phyloP scores from a whole-genome alignment of 805 yeast species.

The Schizosaccharomyces japonicus region DNA sequence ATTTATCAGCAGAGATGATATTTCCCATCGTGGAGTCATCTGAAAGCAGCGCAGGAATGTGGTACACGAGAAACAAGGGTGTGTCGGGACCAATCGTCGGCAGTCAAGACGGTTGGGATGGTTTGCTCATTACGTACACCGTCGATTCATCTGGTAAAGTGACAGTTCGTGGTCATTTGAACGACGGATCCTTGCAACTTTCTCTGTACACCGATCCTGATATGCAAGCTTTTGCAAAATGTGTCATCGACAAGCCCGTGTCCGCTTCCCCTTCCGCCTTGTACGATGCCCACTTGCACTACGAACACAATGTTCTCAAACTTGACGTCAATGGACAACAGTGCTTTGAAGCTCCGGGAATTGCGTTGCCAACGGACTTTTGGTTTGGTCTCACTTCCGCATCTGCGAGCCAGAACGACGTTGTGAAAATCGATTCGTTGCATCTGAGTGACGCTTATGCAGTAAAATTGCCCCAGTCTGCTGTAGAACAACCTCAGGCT shows the following conservation, averaged over 20 bases:
- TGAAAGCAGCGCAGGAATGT: no score
- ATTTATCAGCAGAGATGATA: no score
- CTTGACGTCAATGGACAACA: not conserved
- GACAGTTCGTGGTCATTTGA: not conserved
- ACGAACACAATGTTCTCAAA: not conserved
- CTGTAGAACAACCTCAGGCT: no score
- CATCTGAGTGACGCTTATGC: no score
- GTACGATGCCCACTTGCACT: not conserved
- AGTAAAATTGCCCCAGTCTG: no score
- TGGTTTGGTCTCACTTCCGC: not conserved
- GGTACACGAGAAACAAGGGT: not conserved
- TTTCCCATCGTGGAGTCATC: no score
- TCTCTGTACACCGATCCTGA: not conserved
- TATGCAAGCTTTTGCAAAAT: not conserved
- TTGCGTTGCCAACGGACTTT: not conserved
- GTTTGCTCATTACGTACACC: not conserved
- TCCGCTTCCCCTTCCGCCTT: not conserved
- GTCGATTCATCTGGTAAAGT: not conserved
- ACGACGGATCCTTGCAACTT: not conserved
- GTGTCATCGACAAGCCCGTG: not conserved
- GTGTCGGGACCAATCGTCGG: not conserved
- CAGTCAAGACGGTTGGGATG: not conserved
- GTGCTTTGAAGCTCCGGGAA: not conserved
- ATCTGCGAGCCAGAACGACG: not conserved
- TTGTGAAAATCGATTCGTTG: no score